Conservation (phyloP, 306 rosid genomes). For the Dryas alaskensis region DNA sequence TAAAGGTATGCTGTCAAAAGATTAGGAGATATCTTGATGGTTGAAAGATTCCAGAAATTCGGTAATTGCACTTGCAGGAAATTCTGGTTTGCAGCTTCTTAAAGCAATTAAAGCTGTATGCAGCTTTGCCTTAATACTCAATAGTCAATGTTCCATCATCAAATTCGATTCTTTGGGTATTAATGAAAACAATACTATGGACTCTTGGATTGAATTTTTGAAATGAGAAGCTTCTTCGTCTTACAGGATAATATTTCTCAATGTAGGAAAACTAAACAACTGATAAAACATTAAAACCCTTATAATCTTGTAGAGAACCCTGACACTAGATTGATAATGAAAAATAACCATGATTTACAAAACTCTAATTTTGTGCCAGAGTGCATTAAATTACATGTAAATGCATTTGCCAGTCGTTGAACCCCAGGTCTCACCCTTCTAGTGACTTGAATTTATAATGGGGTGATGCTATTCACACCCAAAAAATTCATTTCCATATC, state of each 20-base stretch:
- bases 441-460: background rate
- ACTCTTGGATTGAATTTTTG: background rate
- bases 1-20: background rate
- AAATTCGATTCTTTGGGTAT: background rate
- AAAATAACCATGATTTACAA: background rate
- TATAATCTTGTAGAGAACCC: background rate
- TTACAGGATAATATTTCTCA: too few species aligned
- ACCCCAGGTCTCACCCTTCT: background rate
- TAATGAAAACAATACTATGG: background rate
- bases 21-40: background rate
- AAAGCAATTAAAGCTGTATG: background rate
- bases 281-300: background rate
- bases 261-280: background rate
- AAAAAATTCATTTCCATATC: background rate
- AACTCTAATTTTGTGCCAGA: background rate
- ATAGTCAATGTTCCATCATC: background rate
- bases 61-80: background rate
- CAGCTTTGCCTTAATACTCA: background rate
- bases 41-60: background rate
- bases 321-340: background rate
- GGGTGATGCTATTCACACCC: background rate
- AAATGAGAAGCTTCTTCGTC: background rate
- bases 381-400: background rate
- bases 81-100: background rate
- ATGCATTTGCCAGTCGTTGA: constrained; percentile 1